phyloP scores from a whole-genome alignment of 2,329 filamentous ascomycete genomes.

The Aphanocladium album region DNA sequence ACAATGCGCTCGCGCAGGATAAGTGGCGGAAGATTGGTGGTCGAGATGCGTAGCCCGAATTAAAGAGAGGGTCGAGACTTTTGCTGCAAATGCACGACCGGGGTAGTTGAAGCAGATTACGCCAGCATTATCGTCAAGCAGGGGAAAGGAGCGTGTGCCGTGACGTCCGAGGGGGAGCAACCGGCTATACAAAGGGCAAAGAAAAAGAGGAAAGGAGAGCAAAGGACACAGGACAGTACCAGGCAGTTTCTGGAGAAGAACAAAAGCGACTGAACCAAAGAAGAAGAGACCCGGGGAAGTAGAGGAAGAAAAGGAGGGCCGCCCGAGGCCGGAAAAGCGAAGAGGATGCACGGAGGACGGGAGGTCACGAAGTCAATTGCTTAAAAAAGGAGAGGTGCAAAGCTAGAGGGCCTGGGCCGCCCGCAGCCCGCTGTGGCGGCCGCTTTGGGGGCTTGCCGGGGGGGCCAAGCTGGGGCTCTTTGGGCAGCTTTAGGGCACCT shows the following conservation, averaged over 20 bases:
- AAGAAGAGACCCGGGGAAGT: background rate
- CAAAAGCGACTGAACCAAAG: background rate
- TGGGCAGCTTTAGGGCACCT: background rate
- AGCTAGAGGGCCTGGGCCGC: background rate
- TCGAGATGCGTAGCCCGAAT: background rate
- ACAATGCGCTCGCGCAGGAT: background rate
- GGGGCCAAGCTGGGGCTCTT: background rate
- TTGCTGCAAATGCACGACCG: background rate
- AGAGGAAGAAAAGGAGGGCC: background rate
- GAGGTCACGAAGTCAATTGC: conserved; percentile 4
- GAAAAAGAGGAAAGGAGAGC: background rate
- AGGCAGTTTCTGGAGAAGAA: background rate
- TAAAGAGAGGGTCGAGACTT: background rate
- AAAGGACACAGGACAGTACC: background rate
- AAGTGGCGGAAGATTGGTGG: background rate
- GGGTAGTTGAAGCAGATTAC: background rate
- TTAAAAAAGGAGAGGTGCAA: conserved; percentile 9
- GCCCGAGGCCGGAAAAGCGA: background rate
- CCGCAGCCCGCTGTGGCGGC: background rate
- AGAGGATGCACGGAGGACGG: background rate
- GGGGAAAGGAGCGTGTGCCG: conserved; percentile 2
- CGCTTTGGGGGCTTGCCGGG: no score
- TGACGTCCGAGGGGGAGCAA: background rate
- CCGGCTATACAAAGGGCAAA: background rate
- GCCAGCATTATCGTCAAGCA: conserved; percentile 6